Conservation (phyloP, 2,329 filamentous ascomycete species). For the Neobulgaria alba region DNA sequence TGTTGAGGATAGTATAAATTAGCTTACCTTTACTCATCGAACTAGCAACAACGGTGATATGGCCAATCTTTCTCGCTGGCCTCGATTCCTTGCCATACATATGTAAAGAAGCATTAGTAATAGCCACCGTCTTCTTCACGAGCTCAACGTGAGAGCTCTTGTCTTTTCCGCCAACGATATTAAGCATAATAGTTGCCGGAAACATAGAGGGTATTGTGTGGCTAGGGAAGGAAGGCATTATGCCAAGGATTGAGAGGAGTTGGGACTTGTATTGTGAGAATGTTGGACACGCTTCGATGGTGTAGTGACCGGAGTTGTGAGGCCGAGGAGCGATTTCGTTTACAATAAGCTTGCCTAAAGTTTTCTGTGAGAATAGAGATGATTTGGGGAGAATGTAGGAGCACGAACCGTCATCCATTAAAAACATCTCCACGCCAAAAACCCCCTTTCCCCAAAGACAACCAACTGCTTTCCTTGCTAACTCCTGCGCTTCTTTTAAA, state of each 20-base stretch:
- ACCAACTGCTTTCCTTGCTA: constrained; percentile 71
- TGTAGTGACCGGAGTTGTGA: constrained; percentile 54
- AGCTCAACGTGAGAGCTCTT: constrained; percentile 53
- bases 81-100: constrained; percentile 88
- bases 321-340: constrained; percentile 40
- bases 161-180: constrained; percentile 64
- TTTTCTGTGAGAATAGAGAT: not conserved
- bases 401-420: constrained; percentile 54
- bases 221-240: constrained; percentile 26
- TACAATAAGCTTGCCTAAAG: constrained; percentile 53
- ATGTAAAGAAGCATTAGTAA: constrained; percentile 59
- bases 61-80: constrained; percentile 88
- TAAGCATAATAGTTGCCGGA: constrained; percentile 61
- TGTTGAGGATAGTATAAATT: too few species aligned
- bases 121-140: constrained; percentile 45
- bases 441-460: constrained; percentile 83
- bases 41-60: constrained; percentile 72
- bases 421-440: constrained; percentile 95
- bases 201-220: constrained; percentile 31
- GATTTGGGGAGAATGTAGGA: not conserved
- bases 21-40: constrained; percentile 45
- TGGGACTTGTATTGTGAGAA: constrained; percentile 82
- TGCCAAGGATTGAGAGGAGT: constrained; percentile 70
- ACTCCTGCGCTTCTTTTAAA: constrained; percentile 57
- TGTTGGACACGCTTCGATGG: constrained; percentile 81